Conservation (phyloP, 2,329 filamentous ascomycete genomes). For the Talaromyces verruculosus region DNA sequence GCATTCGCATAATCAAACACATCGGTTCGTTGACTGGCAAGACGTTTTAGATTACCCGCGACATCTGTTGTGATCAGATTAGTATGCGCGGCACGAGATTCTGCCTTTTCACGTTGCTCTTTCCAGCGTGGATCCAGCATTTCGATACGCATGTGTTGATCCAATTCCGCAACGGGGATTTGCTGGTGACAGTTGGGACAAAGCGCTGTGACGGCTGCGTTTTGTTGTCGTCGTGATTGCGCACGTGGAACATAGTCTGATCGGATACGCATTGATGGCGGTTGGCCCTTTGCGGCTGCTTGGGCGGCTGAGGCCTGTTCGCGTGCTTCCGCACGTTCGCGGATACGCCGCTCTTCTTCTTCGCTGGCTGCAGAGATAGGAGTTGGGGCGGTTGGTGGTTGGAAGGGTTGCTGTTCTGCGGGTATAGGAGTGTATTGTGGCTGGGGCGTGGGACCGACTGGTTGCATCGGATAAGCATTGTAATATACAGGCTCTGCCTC, state of each 20-base stretch:
- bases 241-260: constrained; percentile 89
- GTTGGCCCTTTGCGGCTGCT: constrained; percentile 64
- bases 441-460: constrained; percentile 39
- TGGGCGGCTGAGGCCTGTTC: constrained; percentile 73
- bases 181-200: constrained; percentile 93
- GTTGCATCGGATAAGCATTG: constrained; percentile 47
- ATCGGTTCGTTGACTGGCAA: constrained; percentile 83
- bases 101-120: constrained; percentile 87
- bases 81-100: constrained; percentile 78
- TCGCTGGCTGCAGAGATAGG: constrained; percentile 51
- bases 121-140: constrained; percentile 93
- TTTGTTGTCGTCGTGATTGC: constrained; percentile 67
- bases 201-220: constrained; percentile 63
- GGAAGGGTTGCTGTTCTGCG: constrained; percentile 27
- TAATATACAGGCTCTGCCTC: constrained; percentile 58
- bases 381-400: constrained; percentile 35
- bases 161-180: constrained; percentile 82
- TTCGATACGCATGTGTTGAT: constrained; percentile 93
- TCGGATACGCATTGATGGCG: constrained; percentile 76
- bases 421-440: constrained; percentile 32
- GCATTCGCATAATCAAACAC: constrained; percentile 67
- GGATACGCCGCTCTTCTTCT: constrained; percentile 63
- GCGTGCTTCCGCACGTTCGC: constrained; percentile 55
- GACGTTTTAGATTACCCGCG: constrained; percentile 90
- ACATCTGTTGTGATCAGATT: constrained; percentile 85